phyloP scores from a whole-genome alignment of 1,139 yeast genomes.

The Sugiyamaella neomexicana region DNA sequence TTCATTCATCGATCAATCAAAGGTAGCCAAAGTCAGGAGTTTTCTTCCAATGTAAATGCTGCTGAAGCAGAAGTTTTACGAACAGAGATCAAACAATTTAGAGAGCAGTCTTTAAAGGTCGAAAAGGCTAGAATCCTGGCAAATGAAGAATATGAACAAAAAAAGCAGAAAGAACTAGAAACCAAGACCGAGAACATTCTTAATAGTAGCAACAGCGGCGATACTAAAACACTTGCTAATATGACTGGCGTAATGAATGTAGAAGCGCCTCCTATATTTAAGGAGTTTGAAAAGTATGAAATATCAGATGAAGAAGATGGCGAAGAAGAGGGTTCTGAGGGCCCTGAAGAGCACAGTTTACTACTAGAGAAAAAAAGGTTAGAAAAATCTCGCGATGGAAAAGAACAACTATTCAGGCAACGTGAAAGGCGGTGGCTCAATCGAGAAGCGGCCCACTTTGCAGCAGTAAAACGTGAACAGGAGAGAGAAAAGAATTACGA shows the following conservation, averaged over 20 bases:
- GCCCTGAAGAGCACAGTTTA: slow-evolving; percentile 17
- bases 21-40: slow-evolving; percentile 10
- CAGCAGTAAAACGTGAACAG: slow-evolving; percentile 32
- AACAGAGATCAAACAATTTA: slow-evolving; percentile 37
- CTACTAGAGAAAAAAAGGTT: slow-evolving; percentile 16
- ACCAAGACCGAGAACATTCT: slow-evolving; percentile 24
- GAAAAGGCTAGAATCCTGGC: slow-evolving; percentile 30
- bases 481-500: slow-evolving; percentile 27
- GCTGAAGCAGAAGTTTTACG: slow-evolving; percentile 35
- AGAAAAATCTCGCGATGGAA: slow-evolving; percentile 21
- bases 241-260: slow-evolving; percentile 1
- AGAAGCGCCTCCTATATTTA: slow-evolving; percentile 5
- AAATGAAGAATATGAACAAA: slow-evolving; percentile 29
- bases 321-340: not conserved
- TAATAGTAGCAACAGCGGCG: slow-evolving; percentile 1
- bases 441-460: slow-evolving; percentile 30
- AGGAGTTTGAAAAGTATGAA: slow-evolving; percentile 18
- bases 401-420: slow-evolving; percentile 27
- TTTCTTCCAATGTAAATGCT: slow-evolving; percentile 25
- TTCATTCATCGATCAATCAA: slow-evolving; percentile 11
- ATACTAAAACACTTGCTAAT: not conserved
- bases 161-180: slow-evolving; percentile 26
- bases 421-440: slow-evolving; percentile 32
- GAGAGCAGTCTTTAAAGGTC: slow-evolving; percentile 36
- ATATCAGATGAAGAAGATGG: slow-evolving; percentile 22